Evolutionary conservation across 108 stramenopile genomes (phyloP), one percentile per base, ranked within the genome.

Genomic region (Cyclotella atomus): DNA sequence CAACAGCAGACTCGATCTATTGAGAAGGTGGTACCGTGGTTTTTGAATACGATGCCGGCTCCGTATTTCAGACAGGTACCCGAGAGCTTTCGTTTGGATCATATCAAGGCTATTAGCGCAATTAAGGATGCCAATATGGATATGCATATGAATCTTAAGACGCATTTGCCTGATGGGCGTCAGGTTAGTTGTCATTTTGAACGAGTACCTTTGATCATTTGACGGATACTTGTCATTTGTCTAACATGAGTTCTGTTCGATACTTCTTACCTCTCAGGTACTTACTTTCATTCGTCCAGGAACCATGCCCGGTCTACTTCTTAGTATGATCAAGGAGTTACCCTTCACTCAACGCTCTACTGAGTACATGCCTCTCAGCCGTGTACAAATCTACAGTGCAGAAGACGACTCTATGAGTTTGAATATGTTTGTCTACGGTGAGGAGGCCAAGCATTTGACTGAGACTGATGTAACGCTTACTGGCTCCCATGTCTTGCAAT

Each of bases 21-120:
- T 63, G 84, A 94, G 70, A 50, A 82, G 52, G 87, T 94, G 33
- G 97, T 98, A 20, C 97, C 97, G 4, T 98, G 97, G 97, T 98
- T 98, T 79, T 77, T 98, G 63, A 75, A 91, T 8, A 93, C 94
- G 23, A 97, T 98, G 97, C 97, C 97, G 7, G 87, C 77, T 20
- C 71, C 84, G 17, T 96, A 96, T 66, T 99, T 99, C 83, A 82
- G 88, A 0, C 96, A 97, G 73, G 91, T 97, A 8, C 88, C 91
- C 6, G 91, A 96, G 69, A 83, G 85, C 47, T 88, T 95, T 59
- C 90, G 97, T n/a, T 76, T 92, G 78, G 94, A 98, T 79, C 99
- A 99, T 83, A 89, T 99, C 65, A 96, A 97, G 75, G 97, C 99
- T 27, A 93, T 99, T 59, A 79, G 87, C 55, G 90, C 97, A 34